phyloP scores from a whole-genome alignment of 1,284 basidiomycete genomes.

The Pisolithus thermaeus region DNA sequence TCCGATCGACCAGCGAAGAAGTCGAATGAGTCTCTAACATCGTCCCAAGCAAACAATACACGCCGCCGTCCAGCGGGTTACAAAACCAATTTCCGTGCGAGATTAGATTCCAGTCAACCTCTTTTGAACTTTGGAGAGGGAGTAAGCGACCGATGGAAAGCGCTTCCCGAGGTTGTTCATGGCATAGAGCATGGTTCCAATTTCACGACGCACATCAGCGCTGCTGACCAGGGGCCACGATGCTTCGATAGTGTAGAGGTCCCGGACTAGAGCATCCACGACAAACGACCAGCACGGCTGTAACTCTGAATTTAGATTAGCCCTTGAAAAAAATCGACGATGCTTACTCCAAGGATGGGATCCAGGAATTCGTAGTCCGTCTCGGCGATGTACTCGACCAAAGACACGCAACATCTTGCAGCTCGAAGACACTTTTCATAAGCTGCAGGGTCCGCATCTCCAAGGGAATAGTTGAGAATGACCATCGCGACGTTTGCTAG shows the following conservation, averaged over 20 bases:
- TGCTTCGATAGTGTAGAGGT: slow-evolving; percentile 52
- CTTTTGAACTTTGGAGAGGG: slow-evolving; percentile 39
- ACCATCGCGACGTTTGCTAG: slow-evolving; percentile 65
- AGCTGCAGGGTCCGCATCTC: slow-evolving; percentile 50
- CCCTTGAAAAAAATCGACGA: slow-evolving; percentile 2
- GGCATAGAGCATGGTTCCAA: slow-evolving; percentile 54
- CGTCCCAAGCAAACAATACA: slow-evolving; percentile 13
- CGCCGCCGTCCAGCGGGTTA: slow-evolving; percentile 2
- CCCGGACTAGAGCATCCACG: slow-evolving; percentile 58
- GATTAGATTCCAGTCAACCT: slow-evolving; percentile 34
- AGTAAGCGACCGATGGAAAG: slow-evolving; percentile 56
- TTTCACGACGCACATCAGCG: slow-evolving; percentile 53
- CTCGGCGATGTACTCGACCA: slow-evolving; percentile 58
- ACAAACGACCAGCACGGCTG: slow-evolving; percentile 68
- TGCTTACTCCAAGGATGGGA: slow-evolving; percentile 65
- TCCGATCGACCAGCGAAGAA: slow-evolving; percentile 7
- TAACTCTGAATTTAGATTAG: slow-evolving; percentile 8
- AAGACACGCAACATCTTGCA: slow-evolving; percentile 48
- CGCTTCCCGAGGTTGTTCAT: slow-evolving; percentile 54
- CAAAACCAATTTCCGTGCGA: slow-evolving; percentile 1
- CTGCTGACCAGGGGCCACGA: slow-evolving; percentile 55
- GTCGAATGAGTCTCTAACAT: slow-evolving; percentile 1
- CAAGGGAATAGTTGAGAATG: slow-evolving; percentile 57
- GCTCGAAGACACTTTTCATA: slow-evolving; percentile 62
- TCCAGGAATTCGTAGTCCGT: slow-evolving; percentile 64